Evolutionary conservation across 805 yeast species (phyloP).

Genomic region (Scheffersomyces lignosus): DNA sequence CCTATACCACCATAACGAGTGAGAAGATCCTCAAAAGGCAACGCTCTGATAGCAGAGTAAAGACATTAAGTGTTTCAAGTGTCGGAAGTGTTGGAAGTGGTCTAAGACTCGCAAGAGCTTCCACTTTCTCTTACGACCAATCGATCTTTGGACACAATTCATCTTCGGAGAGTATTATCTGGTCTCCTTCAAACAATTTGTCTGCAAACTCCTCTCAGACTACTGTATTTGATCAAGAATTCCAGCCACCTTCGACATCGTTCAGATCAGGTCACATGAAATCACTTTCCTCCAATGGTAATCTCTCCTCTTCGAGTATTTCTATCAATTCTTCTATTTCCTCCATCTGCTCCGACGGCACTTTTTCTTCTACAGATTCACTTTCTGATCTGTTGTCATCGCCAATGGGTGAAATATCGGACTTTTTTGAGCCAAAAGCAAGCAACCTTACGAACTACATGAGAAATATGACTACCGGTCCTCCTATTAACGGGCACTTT

Average conservation of each 20-base stretch:
- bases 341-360: constrained; percentile 26
- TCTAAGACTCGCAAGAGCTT: constrained; percentile 20
- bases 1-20: constrained; percentile 30
- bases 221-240: constrained; percentile 14
- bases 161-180: too few species aligned
- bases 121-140: constrained; percentile 25
- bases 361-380: constrained; percentile 32
- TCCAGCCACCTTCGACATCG: constrained; percentile 29
- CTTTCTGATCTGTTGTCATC: constrained; percentile 25
- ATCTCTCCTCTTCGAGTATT: constrained; percentile 19
- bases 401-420: constrained; percentile 24
- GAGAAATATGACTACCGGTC: background rate
- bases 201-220: background rate
- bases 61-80: background rate
- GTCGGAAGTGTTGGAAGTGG: background rate
- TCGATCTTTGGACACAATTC: constrained; percentile 9
- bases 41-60: constrained; percentile 15
- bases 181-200: constrained; percentile 1
- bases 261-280: constrained; percentile 18
- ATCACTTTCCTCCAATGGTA: constrained; percentile 16
- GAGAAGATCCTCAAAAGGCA: constrained; percentile 35
- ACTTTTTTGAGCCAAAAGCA: constrained; percentile 21
- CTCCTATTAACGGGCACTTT: too few species aligned
- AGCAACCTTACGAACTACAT: constrained; percentile 6
- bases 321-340: constrained; percentile 32